Evolutionary conservation across 2,329 filamentous ascomycete genomes (phyloP).

Genomic region (Dactylellina parvicollis): DNA sequence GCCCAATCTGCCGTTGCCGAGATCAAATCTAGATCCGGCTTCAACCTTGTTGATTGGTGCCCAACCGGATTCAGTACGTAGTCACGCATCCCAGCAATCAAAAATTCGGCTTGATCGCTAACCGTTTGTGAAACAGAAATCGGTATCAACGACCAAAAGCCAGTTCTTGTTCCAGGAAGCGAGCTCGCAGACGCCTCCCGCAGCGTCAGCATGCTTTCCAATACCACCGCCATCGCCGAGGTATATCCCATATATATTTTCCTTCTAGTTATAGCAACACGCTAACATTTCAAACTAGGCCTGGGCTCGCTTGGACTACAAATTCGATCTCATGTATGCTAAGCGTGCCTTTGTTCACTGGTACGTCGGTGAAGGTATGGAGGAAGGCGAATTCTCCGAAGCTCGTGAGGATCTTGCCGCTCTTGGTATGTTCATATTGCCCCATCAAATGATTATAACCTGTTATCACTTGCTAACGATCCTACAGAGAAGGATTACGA

Average conservation of each 20-base stretch:
- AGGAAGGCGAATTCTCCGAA: constrained; percentile 89
- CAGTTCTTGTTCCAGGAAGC: constrained; percentile 66
- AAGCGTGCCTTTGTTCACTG: constrained; percentile 77
- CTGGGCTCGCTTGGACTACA: constrained; percentile 72
- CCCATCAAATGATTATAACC: background rate
- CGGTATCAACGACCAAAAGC: constrained; percentile 74
- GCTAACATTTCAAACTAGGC: constrained; percentile 60
- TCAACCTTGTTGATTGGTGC: constrained; percentile 76
- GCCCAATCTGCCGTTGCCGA: constrained; percentile 69
- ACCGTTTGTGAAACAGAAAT: constrained; percentile 62
- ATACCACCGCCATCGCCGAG: constrained; percentile 74
- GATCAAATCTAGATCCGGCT: constrained; percentile 72
- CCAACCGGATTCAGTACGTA: constrained; percentile 70
- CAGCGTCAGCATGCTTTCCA: constrained; percentile 71
- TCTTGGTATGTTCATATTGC: constrained; percentile 64
- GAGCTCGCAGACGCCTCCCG: constrained; percentile 68
- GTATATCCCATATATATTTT: background rate
- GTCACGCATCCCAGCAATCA: background rate
- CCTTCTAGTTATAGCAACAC: background rate
- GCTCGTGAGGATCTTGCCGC: constrained; percentile 86
- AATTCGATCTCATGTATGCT: constrained; percentile 76
- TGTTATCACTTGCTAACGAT: constrained; percentile 22
- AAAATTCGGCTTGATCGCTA: background rate
- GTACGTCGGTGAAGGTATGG: constrained; percentile 89
- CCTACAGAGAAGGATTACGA: constrained; percentile 78